Base-by-base conservation (phyloP, 2,329 filamentous ascomycete species). In the Aspergillus niger region DNA sequence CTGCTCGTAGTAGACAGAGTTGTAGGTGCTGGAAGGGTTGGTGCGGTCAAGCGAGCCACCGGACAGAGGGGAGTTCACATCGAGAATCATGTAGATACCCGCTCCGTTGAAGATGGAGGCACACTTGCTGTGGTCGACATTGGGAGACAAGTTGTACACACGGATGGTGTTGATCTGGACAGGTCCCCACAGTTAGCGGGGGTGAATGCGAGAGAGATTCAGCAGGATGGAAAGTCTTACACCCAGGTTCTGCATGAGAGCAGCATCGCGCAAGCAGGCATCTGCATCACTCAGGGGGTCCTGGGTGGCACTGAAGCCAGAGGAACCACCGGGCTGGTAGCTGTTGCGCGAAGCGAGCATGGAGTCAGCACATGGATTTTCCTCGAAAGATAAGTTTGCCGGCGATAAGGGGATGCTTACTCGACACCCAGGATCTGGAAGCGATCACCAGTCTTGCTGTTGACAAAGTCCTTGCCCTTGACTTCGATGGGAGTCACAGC, bases 51-150 rank as follows among this genome's bases (percentile, higher is more conserved):
- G 77, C 60, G 80, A 83, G 64, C 86, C 80, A 49, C 83, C 82
- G 6, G 76, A 72, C 15, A 86, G 73, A 3, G 86, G 86, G 22
- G 83, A 85, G 77, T 88, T 89, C 72, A 89, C 86, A 65, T 89
- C 86, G 49, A 89, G 75, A 56, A 89, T 79, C 79, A 89, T 81
- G 76, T 89, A 89, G 70, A 89, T 89, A 56, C 86, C 86, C 30
- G 85, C 86, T 2, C 81, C 81, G 68, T 88, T 87, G 82, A 89
- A 88, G 74, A 88, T 87, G 62, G 81, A 85, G 60, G 82, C 84
- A 70, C 86, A 89, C 60, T 83, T 77, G 65, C 86, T 83, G 74
- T 89, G 86, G 73, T 88, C 83, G 59, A 85, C 72, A 2, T 77
- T 76, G 17, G 86, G 85, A 63, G 86, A 81, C 63, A 89, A 74